These are phyloP conservation scores for Dendryphion nanum DNA, from an alignment of 2,329 filamentous ascomycete genomes.

Conservation along the genomic window DNA sequence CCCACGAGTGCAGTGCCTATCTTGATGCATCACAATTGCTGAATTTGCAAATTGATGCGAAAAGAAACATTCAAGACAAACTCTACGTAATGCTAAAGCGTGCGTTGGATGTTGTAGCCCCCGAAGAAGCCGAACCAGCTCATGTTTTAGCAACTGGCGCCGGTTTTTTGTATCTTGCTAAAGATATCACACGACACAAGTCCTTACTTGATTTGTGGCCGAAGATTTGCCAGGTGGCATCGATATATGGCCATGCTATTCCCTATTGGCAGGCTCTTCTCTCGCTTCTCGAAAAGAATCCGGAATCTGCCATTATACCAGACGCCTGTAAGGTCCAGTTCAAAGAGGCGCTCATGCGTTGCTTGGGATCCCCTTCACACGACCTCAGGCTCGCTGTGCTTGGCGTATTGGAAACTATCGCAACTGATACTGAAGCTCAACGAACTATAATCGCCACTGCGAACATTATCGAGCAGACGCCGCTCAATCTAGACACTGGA, in stretches of 20 bases:
- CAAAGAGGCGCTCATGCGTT: constrained; percentile 64
- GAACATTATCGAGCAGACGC: constrained; percentile 75
- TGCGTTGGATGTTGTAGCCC: constrained; percentile 10
- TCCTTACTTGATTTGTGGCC: constrained; percentile 56
- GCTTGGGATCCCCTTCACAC: constrained; percentile 74
- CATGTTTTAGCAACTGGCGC: constrained; percentile 67
- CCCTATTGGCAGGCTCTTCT: constrained; percentile 33
- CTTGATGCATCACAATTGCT: constrained; percentile 24
- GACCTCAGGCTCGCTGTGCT: constrained; percentile 71
- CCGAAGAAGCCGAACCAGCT: constrained; percentile 4
- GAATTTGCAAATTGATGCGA: constrained; percentile 18
- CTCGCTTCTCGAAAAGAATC: constrained; percentile 65
- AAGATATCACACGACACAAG: constrained; percentile 56
- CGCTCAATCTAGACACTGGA: constrained; percentile 72
- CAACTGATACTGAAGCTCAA: constrained; percentile 47
- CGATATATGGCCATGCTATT: constrained; percentile 59
- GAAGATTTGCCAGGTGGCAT: constrained; percentile 63
- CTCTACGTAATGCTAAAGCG: constrained; percentile 21
- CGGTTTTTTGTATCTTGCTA: constrained; percentile 71
- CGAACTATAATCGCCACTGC: constrained; percentile 61
- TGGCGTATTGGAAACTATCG: constrained; percentile 65
- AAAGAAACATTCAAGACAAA: constrained; percentile 15
- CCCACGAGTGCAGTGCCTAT: constrained; percentile 31
- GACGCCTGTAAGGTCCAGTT: constrained; percentile 61
- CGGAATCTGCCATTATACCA: constrained; percentile 50